Base-by-base conservation (phyloP, 169 alveolate genomes). In the Sarcocystis neurona region DNA sequence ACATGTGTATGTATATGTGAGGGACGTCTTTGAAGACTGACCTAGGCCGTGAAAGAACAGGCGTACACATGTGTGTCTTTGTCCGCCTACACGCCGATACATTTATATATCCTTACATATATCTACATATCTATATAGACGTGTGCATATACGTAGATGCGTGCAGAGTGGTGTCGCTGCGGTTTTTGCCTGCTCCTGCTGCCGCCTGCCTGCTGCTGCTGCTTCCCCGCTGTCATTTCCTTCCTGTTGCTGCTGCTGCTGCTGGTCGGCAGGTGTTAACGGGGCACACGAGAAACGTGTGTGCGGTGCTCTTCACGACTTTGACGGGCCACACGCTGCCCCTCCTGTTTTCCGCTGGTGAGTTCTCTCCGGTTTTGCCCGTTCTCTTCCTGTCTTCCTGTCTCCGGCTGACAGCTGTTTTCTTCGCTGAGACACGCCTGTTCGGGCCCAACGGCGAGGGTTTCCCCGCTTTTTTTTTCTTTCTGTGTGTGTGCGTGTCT, bases 231-330 rank as follows among this genome's bases (percentile, higher is more conserved):
- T 27, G 66, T 53, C 66, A 15, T 23, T 53, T 23, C 23, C 66
- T 53, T 23, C 23, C 66, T 53, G 66, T 53, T 23, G 12, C 23
- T 53, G 66, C 66, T 53, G 12, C 66, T 53, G 66, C 66, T 32
- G 58, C 2, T 37, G 5, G 27, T 20, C 41, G 15, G 63, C 90
- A 91, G 92, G 98, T 99, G 63, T 95, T 98, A 80, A 94, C 94
- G 41, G 99, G 99, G 2, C 99, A 98, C 94, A 92, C 97, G 48
- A 94, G 95, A 72, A 97, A 98, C 87, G 97, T 98, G 46, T 93
- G 99, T 50, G 95, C 98, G 15, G 99, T 97, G 39, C 89, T 96
- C 58, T 98, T 96, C 92, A 46, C 87, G 2, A 0, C 58, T 23
- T 60, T 79, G 2, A 66, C 63, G 0, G 68, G 68, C 70, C 91